Base-by-base conservation (phyloP, 192 early-diverging fungal species). In the Backusella australiensis region DNA sequence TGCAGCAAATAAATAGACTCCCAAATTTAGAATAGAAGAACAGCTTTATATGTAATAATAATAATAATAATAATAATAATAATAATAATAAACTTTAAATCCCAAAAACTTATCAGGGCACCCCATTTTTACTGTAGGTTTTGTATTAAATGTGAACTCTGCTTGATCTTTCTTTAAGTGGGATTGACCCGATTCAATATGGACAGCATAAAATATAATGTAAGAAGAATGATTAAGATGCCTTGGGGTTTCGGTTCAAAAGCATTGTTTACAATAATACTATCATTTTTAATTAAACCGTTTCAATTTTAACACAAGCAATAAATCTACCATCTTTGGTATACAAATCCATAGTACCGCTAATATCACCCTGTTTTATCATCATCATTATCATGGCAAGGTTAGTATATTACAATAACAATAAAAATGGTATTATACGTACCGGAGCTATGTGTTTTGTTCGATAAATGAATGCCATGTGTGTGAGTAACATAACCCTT, bases 1-100 rank as follows among this genome's bases (percentile, higher is more conserved):
- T 36, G 86, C 90, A 19, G 75, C 69, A 23, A 71, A 38, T 34
- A 77, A 77, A 44, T 77, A 77, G n/a, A 76, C 17, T 44, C 42
- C 3, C 14, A 39, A 11, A 39, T 56, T 56, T 21, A 44, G 12
- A 44, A 44, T 14, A 44, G 12, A 44, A 32, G 32, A 32, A 32
- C 32, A 32, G 32, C 32, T 32, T 32, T 32, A 32, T 32, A 3
- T 32, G 32, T 32, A 32, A 32, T 32, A 32, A 32, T 32, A 44
- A 44, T 14, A 44, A 44, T 14, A 42, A 12, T 1, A 42, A 12
- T n/a, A n/a, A n/a, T n/a, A 42, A 42, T 12, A 44, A 14, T 14
- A 44, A 14, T 39, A 39, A 39, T 9, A 49, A n/a, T 17, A 44
- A 44, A 44, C 42, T 44, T 49, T 19, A n/a, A 6, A 49, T 19